Evolutionary conservation across 2,329 filamentous ascomycete species (phyloP), one percentile per base, ranked within the genome.

Genomic region (Phialemonium atrogriseum): DNA sequence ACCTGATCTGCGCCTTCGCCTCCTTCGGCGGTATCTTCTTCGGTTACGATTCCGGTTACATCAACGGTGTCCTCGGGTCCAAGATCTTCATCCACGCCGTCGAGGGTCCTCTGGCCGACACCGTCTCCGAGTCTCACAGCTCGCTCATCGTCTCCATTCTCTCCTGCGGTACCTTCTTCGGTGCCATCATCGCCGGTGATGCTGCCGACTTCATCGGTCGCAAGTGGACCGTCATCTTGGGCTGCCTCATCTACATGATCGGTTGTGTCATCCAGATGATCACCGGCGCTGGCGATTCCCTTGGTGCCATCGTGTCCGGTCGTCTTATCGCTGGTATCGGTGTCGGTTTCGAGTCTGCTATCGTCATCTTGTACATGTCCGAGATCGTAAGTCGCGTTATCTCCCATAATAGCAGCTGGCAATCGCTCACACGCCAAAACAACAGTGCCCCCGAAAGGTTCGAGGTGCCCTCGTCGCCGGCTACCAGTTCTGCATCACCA

Each of bases 321-420:
- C 82, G 83, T 68, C 60, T 87, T 36, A 60, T 89, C 46, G 78
- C 82, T 28, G 84, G 84, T 54, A 55, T 86, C 35, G 84, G 84
- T 67, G 81, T 87, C 47, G 84, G 83, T 51, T 86, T 86, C 53
- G 80, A 84, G 45, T 85, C 80, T 7, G 80, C 83, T 48, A 77
- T 86, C 48, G 77, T 87, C 56, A 84, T 87, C 51, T 67, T 87
- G 39, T 88, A 91, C 73, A 89, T 91, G 84, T 85, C 80, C 29
- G 84, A 88, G 61, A 84, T 88, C 52, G 67, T 66, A 58, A 64
- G 55, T 59, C 17, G 24, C n/a, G n/a, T 23, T 23, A 23, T 24
- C 9, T n/a, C 12, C 23, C 18, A 11, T 11, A 19, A n/a, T n/a
- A n/a, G n/a, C n/a, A n/a, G 15, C 17, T 5, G 16, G 56, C 59